Base-by-base conservation (phyloP, 768 basidiomycete genomes). In the Goffeauzyma gilvescens region DNA sequence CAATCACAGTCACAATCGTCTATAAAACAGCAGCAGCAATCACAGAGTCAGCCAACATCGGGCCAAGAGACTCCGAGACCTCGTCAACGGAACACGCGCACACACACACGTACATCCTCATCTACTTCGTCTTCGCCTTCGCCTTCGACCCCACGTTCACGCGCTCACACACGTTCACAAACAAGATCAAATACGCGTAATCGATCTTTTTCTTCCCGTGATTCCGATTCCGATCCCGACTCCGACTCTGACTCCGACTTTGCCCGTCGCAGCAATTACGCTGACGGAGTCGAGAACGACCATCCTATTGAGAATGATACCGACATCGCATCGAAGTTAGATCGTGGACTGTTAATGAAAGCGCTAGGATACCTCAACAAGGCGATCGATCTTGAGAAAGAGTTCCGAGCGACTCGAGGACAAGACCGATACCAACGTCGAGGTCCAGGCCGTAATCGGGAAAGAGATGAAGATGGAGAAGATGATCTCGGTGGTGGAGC, bases 311-410 rank as follows among this genome's bases (percentile, higher is more conserved):
- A 45, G 23, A 32, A 4, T 32, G 2, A 18, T 24, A 34, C 21
- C 18, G 14, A 23, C 33, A 6, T 32, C 40, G 2, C 9, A 6
- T 20, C 33, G 21, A 22, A 23, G 10, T 22, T 41, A 32, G 26
- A 41, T 12, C 30, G 33, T 10, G 10, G 40, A 22, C 14, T 32
- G 18, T 22, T 41, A 2, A 28, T 28, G 6, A 41, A 41, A n/a
- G 44, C 44, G 22, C 35, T 25, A 25, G 38, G n/a, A 14, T 26
- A 32, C n/a, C 40, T 45, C 38, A 18, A 22, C 5, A 39, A 39
- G 17, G 44, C 44, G 2, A 24, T 45, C 5, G 44, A 39, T n/a
- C 24, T 31, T 3, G 44, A 45, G 27, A 45, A 33, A 18, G 44
- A 45, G n/a, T 20, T 12, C 3, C 40, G 17, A 14, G 38, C n/a